phyloP scores from a whole-genome alignment of 306 rosid genomes.

The Purshia tridentata region DNA sequence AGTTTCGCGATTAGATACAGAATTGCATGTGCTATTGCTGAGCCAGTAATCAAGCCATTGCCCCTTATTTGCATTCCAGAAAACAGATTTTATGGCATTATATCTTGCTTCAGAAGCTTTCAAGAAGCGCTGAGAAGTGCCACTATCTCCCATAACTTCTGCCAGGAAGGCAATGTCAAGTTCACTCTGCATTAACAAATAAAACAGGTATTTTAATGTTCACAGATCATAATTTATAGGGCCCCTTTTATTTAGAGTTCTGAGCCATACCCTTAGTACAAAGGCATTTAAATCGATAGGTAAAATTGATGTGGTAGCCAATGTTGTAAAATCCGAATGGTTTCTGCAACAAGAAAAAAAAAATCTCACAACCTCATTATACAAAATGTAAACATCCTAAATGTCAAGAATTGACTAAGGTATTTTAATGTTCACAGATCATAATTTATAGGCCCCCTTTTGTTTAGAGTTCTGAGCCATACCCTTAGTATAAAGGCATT shows the following conservation, averaged over 20 bases:
- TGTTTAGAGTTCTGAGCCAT: conserved; percentile 25
- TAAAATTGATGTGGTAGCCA: conserved; percentile 77
- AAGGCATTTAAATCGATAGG: conserved; percentile 83
- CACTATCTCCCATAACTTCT: conserved; percentile 55
- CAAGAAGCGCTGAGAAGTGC: conserved; percentile 41
- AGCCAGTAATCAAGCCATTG: conserved; percentile 97
- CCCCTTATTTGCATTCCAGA: conserved; percentile 66
- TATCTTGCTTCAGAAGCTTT: conserved; percentile 55
- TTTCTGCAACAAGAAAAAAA: conserved; percentile 53
- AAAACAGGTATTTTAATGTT: conserved; percentile 25
- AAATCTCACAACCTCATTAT: background rate
- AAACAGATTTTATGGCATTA: conserved; percentile 61
- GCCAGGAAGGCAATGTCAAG: conserved; percentile 71
- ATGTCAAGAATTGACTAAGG: background rate
- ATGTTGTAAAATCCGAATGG: conserved; percentile 60
- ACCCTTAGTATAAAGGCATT: conserved; percentile 77
- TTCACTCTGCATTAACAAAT: conserved; percentile 65
- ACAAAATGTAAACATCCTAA: no score
- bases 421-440: conserved; percentile 21
- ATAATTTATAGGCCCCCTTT: conserved; percentile 15
- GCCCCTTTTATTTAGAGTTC: conserved; percentile 18
- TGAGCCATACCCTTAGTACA: conserved; percentile 61
- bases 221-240: conserved; percentile 11
- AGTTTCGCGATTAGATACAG: conserved; percentile 15
- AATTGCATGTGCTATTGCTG: conserved; percentile 36